Evolutionary conservation across 2,329 filamentous ascomycete genomes (phyloP).

Genomic region (Zymoseptoria pseudotritici): DNA sequence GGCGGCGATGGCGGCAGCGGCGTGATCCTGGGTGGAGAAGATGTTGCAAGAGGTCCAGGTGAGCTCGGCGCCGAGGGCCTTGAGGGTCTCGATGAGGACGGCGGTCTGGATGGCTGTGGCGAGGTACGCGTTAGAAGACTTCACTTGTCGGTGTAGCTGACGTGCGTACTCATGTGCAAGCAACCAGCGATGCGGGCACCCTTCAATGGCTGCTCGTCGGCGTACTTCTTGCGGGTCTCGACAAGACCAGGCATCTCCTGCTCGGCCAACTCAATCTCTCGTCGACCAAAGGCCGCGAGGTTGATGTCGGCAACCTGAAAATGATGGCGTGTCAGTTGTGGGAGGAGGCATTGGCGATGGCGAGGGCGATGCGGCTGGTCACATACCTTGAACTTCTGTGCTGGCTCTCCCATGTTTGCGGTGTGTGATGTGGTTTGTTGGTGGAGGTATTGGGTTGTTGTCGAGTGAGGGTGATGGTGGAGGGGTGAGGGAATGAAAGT

Average conservation of each 20-base stretch:
- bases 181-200: slow-evolving; percentile 96
- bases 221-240: slow-evolving; percentile 88
- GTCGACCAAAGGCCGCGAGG: slow-evolving; percentile 95
- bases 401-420: slow-evolving; percentile 63
- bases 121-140: background rate
- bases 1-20: slow-evolving; percentile 92
- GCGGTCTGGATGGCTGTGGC: slow-evolving; percentile 84
- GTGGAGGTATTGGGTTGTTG: slow-evolving; percentile 8
- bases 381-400: slow-evolving; percentile 76
- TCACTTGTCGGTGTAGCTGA: background rate
- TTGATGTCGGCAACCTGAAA: slow-evolving; percentile 79
- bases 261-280: slow-evolving; percentile 97
- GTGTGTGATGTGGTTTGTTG: slow-evolving; percentile 10
- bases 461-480: slow-evolving; percentile 8
- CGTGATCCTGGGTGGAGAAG: slow-evolving; percentile 98
- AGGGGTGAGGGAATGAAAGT: slow-evolving; percentile 6
- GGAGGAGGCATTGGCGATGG: background rate
- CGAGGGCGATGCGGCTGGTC: background rate
- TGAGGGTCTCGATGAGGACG: slow-evolving; percentile 97
- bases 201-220: slow-evolving; percentile 82
- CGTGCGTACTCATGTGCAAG: slow-evolving; percentile 79
- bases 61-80: slow-evolving; percentile 88
- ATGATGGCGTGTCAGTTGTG: background rate
- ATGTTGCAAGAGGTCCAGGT: slow-evolving; percentile 99
- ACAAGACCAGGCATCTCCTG: slow-evolving; percentile 92